Evolutionary conservation across 164 flowering plant species (phyloP).

Genomic region (Vitis rupestris): DNA sequence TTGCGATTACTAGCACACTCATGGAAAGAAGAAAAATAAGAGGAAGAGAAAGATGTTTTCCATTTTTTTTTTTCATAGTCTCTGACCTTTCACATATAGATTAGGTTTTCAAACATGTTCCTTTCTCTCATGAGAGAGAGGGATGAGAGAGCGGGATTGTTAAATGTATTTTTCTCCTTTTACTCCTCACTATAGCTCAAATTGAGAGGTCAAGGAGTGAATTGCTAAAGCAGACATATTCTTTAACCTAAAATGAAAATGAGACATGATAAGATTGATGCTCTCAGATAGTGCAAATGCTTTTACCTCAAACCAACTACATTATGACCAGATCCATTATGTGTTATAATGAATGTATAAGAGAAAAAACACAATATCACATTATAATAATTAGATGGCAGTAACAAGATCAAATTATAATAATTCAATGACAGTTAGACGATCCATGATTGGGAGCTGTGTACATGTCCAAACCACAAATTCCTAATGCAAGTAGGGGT

Average conservation of each 20-base stretch:
- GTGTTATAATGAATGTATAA: conserved; percentile 84
- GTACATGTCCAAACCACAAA: no score
- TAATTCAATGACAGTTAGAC: no score
- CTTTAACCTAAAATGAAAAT: background rate
- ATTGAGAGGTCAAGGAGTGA: background rate
- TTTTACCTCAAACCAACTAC: conserved; percentile 71
- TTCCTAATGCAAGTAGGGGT: no score
- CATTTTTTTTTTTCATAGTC: background rate
- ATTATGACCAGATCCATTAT: conserved; percentile 86
- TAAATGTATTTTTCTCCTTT: background rate
- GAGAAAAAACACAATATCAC: background rate
- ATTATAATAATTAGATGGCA: background rate
- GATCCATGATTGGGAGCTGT: no score
- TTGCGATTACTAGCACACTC: background rate
- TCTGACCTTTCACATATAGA: background rate
- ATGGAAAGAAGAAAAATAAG: background rate
- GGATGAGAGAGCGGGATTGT: background rate
- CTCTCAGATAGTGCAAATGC: background rate
- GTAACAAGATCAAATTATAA: background rate
- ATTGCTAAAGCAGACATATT: background rate
- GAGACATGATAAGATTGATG: background rate
- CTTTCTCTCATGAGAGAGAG: background rate
- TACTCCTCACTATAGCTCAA: background rate
- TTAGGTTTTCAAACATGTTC: background rate
- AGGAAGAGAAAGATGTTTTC: background rate